phyloP scores from a whole-genome alignment of 1,139 yeast species.

The Geotrichum histeridarum region DNA sequence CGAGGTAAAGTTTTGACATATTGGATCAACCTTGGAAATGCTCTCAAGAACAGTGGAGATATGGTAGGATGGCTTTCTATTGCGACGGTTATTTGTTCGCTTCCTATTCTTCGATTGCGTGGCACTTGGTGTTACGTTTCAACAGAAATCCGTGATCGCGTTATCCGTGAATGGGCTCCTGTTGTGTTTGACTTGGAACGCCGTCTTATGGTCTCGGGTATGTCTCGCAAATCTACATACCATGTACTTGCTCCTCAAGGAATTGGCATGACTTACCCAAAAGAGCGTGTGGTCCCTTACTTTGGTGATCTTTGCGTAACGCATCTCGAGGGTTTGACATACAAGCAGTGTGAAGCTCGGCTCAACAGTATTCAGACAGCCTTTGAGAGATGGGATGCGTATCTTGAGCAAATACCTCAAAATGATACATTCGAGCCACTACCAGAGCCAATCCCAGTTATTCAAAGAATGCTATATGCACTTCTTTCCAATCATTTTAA shows the following conservation, averaged over 20 bases:
- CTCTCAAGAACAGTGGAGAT: slow-evolving; percentile 76
- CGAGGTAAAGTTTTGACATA: slow-evolving; percentile 67
- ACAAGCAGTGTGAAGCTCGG: slow-evolving; percentile 58
- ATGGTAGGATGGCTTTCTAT: slow-evolving; percentile 95
- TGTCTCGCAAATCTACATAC: slow-evolving; percentile 47
- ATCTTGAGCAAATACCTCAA: slow-evolving; percentile 43
- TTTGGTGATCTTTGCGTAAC: slow-evolving; percentile 72
- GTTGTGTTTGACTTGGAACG: slow-evolving; percentile 85
- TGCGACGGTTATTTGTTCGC: slow-evolving; percentile 75
- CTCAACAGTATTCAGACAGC: slow-evolving; percentile 68
- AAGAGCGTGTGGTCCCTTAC: slow-evolving; percentile 78
- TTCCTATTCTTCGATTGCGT: slow-evolving; percentile 69
- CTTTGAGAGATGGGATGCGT: slow-evolving; percentile 76
- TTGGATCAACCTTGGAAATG: slow-evolving; percentile 84
- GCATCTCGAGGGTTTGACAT: slow-evolving; percentile 38
- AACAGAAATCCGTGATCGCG: slow-evolving; percentile 53
- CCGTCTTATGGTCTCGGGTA: slow-evolving; percentile 54
- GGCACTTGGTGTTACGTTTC: slow-evolving; percentile 75
- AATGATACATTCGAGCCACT: slow-evolving; percentile 36
- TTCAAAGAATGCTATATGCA: slow-evolving; percentile 38
- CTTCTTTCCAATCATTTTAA: slow-evolving; percentile 35
- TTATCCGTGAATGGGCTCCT: slow-evolving; percentile 87
- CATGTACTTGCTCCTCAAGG: slow-evolving; percentile 89
- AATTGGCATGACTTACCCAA: slow-evolving; percentile 69
- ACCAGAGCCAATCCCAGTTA: slow-evolving; percentile 32